A percentile compares a stretch with the other conserved stretches of the same genome.
These are phyloP conservation scores for Colletotrichum ledebouriae DNA, from an alignment of 2,329 filamentous ascomycete species.

Conservation along the genomic window DNA sequence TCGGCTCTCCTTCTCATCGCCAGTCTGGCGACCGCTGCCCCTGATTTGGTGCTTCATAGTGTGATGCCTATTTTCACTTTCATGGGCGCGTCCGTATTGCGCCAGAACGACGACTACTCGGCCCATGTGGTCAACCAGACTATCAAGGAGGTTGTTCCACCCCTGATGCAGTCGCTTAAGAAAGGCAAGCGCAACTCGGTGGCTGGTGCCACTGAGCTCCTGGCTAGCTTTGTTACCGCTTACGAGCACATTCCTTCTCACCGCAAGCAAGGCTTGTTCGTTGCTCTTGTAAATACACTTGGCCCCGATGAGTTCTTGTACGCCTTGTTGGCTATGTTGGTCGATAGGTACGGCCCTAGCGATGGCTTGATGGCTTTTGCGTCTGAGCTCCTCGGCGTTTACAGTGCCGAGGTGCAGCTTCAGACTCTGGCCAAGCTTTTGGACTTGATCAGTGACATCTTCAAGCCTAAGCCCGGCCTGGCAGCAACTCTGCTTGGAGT, in stretches of 20 bases:
- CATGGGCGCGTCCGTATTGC: conserved; percentile 91
- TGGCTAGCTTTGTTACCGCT: conserved; percentile 96
- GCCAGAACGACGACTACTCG: conserved; percentile 96
- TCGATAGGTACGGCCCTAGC: conserved; percentile 88
- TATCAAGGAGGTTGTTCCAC: conserved; percentile 93
- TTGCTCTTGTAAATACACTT: conserved; percentile 86
- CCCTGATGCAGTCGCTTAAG: conserved; percentile 86
- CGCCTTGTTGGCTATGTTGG: conserved; percentile 87
- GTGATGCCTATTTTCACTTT: conserved; percentile 99
- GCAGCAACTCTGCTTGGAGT: conserved; percentile 78
- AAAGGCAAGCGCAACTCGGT: conserved; percentile 84
- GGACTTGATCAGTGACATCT: conserved; percentile 79
- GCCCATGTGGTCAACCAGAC: conserved; percentile 96
- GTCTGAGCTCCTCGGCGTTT: conserved; percentile 78
- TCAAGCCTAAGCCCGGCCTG: conserved; percentile 79
- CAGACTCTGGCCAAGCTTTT: conserved; percentile 83
- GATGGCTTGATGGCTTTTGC: conserved; percentile 82
- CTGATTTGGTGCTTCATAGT: conserved; percentile 92
- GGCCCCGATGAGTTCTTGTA: conserved; percentile 90
- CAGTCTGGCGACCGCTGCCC: conserved; percentile 86
- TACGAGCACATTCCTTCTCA: conserved; percentile 96
- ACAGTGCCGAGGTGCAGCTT: conserved; percentile 82
- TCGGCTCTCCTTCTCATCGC: conserved; percentile 90
- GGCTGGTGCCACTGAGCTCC: conserved; percentile 85
- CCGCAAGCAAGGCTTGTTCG: conserved; percentile 84